A percentile compares a stretch with the other conserved stretches of the same genome.
Evolutionary conservation across 2,329 filamentous ascomycete species (phyloP).

Genomic region (Fusarium penzigii): DNA sequence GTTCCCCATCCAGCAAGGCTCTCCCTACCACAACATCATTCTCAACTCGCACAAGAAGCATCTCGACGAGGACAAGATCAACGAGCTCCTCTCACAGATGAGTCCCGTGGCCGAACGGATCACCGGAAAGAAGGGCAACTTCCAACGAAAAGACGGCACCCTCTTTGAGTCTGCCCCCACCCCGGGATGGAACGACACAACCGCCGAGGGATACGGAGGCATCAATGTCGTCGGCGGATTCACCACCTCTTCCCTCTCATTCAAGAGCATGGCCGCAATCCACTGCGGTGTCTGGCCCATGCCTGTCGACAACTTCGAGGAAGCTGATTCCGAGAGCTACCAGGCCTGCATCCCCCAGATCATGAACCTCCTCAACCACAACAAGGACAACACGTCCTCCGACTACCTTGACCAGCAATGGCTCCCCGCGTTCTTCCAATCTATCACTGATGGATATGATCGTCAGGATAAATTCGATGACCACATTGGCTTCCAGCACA

Average conservation of each 20-base stretch:
- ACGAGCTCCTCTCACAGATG: slow-evolving; percentile 25
- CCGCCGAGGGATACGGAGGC: slow-evolving; percentile 36
- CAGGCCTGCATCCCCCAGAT: slow-evolving; percentile 47
- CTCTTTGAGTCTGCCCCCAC: slow-evolving; percentile 28
- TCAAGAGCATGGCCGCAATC: slow-evolving; percentile 45
- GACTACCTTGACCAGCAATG: slow-evolving; percentile 30
- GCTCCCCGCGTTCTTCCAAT: slow-evolving; percentile 38
- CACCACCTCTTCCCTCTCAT: slow-evolving; percentile 45
- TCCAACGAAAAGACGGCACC: slow-evolving; percentile 27
- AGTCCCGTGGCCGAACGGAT: slow-evolving; percentile 26
- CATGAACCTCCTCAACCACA: slow-evolving; percentile 35
- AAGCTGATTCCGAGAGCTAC: slow-evolving; percentile 43
- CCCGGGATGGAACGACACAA: slow-evolving; percentile 27
- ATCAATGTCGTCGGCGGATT: slow-evolving; percentile 42
- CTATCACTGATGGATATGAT: slow-evolving; percentile 38
- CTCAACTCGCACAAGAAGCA: slow-evolving; percentile 32
- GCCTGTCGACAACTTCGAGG: slow-evolving; percentile 44
- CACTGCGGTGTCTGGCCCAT: slow-evolving; percentile 46
- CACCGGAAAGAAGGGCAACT: slow-evolving; percentile 19
- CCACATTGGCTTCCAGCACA: slow-evolving; percentile 34
- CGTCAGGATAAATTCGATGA: slow-evolving; percentile 35
- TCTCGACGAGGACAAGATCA: slow-evolving; percentile 22
- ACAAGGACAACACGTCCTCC: slow-evolving; percentile 21
- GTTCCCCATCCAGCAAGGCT: slow-evolving; percentile 45
- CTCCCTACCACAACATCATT: slow-evolving; percentile 39